Conservation (phyloP, 345 rosid genomes). For the Trapa incisa region DNA sequence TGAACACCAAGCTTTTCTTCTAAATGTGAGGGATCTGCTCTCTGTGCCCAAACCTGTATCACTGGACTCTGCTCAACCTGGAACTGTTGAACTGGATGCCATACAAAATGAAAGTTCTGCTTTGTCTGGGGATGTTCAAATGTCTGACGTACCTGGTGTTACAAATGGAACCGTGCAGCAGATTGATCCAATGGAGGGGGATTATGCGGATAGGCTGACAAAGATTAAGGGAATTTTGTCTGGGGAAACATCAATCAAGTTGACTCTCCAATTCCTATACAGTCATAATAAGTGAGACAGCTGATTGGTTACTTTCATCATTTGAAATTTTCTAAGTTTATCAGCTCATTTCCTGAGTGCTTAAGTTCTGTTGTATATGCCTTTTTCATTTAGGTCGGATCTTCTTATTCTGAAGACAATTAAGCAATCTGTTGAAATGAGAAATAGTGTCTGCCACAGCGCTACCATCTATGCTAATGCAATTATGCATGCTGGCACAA, state of each 20-base stretch:
- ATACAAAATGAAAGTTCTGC: slow-evolving; percentile 44
- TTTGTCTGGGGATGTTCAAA: slow-evolving; percentile 55
- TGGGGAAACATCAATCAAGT: slow-evolving; percentile 88
- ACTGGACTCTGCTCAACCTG: slow-evolving; percentile 42
- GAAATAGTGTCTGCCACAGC: slow-evolving; percentile 98
- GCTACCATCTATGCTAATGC: slow-evolving; percentile 98
- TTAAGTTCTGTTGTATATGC: slow-evolving; percentile 6
- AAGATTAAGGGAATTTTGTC: slow-evolving; percentile 85
- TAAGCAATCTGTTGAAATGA: slow-evolving; percentile 96
- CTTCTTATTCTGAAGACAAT: slow-evolving; percentile 86
- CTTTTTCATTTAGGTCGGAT: slow-evolving; percentile 59
- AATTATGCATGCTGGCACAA: slow-evolving; percentile 99
- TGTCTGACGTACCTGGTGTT: slow-evolving; percentile 63
- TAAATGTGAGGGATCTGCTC: slow-evolving; percentile 79
- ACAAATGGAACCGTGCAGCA: slow-evolving; percentile 26
- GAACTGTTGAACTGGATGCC: slow-evolving; percentile 27
- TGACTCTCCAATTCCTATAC: slow-evolving; percentile 85
- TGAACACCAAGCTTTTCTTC: slow-evolving; percentile 94
- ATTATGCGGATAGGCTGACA: slow-evolving; percentile 70
- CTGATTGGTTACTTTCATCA: slow-evolving; percentile 1
- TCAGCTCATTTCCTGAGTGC: not conserved
- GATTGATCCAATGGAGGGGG: slow-evolving; percentile 48
- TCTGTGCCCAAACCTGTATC: slow-evolving; percentile 50
- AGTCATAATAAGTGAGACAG: slow-evolving; percentile 78
- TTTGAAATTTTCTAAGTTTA: not conserved